A percentile compares a stretch with the other conserved stretches of the same genome.
These are phyloP conservation scores for Zygotorulaspora mrakii DNA, from an alignment of 1,139 yeast genomes.

Conservation along the genomic window DNA sequence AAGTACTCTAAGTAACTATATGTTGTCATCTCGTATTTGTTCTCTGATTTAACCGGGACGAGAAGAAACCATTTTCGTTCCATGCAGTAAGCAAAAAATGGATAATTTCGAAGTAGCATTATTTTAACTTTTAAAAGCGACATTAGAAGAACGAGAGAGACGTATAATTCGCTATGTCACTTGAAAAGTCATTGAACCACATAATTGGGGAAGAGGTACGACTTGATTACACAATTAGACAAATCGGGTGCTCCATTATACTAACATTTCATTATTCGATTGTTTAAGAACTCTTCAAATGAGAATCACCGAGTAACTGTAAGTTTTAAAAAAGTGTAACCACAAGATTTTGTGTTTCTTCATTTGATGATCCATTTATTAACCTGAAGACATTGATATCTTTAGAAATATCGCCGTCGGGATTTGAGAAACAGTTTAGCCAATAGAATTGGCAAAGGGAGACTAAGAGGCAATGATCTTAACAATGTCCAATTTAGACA, in stretches of 20 bases:
- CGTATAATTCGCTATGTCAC: conserved; percentile 17
- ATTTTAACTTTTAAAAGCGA: too few relatives aligned
- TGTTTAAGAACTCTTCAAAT: conserved; percentile 10
- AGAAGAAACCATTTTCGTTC: too few relatives aligned
- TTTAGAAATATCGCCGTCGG: conserved; percentile 34
- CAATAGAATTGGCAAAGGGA: conserved; percentile 24
- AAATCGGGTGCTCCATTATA: background rate
- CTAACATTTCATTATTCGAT: background rate
- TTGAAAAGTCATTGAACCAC: conserved; percentile 20
- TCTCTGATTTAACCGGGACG: too few relatives aligned
- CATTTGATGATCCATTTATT: conserved; percentile 1
- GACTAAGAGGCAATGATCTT: conserved; percentile 9
- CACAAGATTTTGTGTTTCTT: background rate
- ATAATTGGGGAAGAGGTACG: conserved; percentile 24
- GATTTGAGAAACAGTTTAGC: conserved; percentile 35
- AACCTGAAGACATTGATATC: conserved; percentile 4
- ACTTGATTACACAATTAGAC: background rate
- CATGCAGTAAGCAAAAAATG: background rate
- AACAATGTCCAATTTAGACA: conserved; percentile 5
- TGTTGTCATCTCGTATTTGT: too few relatives aligned
- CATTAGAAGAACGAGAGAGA: too few relatives aligned
- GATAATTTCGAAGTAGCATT: background rate
- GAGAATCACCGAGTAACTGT: conserved; percentile 17
- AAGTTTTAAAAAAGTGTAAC: conserved; percentile 7
- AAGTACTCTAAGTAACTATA: too few relatives aligned